Percentiles rank a stretch among this genome's conserved stretches.
These are phyloP conservation scores for Phytophthora foliorum DNA, from an alignment of 352 stramenopile species.

Conservation along the genomic window DNA sequence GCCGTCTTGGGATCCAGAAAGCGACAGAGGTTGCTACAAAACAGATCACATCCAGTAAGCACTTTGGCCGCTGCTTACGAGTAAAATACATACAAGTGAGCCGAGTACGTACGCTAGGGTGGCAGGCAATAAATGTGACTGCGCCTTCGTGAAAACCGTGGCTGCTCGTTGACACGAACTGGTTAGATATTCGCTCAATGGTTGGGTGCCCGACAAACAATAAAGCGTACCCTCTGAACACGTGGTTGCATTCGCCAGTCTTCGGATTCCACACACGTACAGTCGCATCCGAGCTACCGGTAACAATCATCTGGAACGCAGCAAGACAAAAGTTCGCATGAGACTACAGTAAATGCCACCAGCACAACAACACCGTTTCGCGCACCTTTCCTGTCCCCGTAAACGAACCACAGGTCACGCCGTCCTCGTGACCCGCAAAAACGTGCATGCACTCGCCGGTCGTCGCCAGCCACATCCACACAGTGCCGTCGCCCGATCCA, in stretches of 20 bases:
- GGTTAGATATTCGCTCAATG: conserved; percentile 1
- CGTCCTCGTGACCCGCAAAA: conserved; percentile 97
- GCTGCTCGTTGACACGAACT: conserved; percentile 39
- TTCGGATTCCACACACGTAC: conserved; percentile 97
- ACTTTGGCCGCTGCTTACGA: background rate
- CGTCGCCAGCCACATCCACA: conserved; percentile 95
- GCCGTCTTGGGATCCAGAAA: conserved; percentile 95
- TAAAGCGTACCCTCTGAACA: conserved; percentile 81
- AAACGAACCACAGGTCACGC: conserved; percentile 95
- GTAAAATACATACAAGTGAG: background rate
- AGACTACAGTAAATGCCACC: conserved; percentile 4
- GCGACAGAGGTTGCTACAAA: conserved; percentile 90
- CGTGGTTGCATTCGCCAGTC: conserved; percentile 93
- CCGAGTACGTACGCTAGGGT: conserved; percentile 70
- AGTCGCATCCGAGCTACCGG: conserved; percentile 94
- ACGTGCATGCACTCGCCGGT: conserved; percentile 98
- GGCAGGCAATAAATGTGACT: conserved; percentile 93
- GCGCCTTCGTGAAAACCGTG: conserved; percentile 89
- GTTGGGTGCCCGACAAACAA: background rate
- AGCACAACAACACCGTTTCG: background rate
- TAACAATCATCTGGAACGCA: conserved; percentile 88
- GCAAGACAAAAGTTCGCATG: background rate
- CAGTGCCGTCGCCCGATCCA: conserved; percentile 87
- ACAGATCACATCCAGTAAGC: conserved; percentile 8
- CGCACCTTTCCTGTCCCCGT: conserved; percentile 94